Percentiles rank a stretch among this genome's conserved stretches.
phyloP scores from a whole-genome alignment of 306 rosid species.

The Casuarina equisetifolia region DNA sequence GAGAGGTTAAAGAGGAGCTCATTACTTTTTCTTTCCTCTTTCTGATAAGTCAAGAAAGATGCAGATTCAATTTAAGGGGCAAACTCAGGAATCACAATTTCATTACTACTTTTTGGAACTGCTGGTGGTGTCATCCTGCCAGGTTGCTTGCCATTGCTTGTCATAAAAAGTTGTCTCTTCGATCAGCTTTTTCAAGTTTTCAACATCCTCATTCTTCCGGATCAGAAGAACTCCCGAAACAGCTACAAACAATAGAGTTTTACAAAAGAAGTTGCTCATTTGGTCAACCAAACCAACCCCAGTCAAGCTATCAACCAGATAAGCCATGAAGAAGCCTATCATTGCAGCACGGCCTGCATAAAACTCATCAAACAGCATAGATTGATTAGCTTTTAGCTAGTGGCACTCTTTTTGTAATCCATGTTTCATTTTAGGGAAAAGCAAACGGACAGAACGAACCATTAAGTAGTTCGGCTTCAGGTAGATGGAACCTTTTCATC shows the following conservation, averaged over 20 bases:
- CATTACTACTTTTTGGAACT: conserved; percentile 46
- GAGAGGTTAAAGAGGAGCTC: not conserved
- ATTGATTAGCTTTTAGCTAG: conserved; percentile 12
- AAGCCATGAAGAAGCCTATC: conserved; percentile 89
- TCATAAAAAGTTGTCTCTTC: conserved; percentile 98
- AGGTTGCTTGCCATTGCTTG: conserved; percentile 99
- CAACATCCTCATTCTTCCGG: conserved; percentile 92
- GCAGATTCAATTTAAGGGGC: not conserved
- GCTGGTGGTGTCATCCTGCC: conserved; percentile 79
- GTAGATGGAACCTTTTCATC: conserved; percentile 93
- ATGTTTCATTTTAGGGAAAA: conserved; percentile 17
- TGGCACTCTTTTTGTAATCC: not conserved
- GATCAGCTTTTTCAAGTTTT: conserved; percentile 72
- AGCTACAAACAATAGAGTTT: conserved; percentile 81
- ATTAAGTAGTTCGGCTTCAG: conserved; percentile 93
- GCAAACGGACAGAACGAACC: conserved; percentile 49
- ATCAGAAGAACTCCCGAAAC: conserved; percentile 86
- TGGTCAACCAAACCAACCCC: conserved; percentile 98
- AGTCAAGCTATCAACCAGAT: conserved; percentile 94
- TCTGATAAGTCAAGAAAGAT: not conserved
- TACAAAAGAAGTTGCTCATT: conserved; percentile 92
- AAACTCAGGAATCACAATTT: conserved; percentile 17
- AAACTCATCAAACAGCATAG: conserved; percentile 10
- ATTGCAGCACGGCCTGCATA: conserved; percentile 62
- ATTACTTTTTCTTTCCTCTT: not conserved